Percentiles rank a stretch among this genome's conserved stretches.
Conservation (phyloP, 176 grass and related monocot genomes). For the Eragrostis curvula region DNA sequence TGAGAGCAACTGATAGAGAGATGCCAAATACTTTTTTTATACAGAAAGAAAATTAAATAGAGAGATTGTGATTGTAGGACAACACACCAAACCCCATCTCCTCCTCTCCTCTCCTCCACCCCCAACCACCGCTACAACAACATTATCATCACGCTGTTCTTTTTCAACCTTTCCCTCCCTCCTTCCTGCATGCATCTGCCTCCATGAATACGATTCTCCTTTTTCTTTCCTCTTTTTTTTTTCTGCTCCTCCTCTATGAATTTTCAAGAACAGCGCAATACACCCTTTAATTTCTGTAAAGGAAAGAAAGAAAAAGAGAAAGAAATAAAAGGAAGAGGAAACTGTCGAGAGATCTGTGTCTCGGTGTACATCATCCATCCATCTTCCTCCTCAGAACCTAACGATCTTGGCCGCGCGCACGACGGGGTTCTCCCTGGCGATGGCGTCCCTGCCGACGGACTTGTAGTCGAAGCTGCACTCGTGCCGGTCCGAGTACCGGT, state of each 20-base stretch:
- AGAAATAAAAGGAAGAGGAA: background rate
- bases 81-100: constrained; percentile 41
- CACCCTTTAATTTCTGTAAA: constrained; percentile 14
- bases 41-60: constrained; percentile 46
- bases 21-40: constrained; percentile 41
- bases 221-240: background rate
- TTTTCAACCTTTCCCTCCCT: background rate
- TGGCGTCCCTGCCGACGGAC: constrained; percentile 66
- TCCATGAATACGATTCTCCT: background rate
- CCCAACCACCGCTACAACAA: constrained; percentile 35
- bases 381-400: constrained; percentile 57
- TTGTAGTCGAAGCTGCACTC: constrained; percentile 88
- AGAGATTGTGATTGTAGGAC: constrained; percentile 48
- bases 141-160: constrained; percentile 46
- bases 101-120: constrained; percentile 30
- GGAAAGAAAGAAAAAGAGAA: background rate
- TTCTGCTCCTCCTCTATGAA: background rate
- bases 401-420: constrained; percentile 95
- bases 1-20: background rate
- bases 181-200: background rate
- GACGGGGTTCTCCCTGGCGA: constrained; percentile 86
- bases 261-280: constrained; percentile 33
- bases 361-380: background rate
- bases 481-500: constrained; percentile 96
- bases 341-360: background rate